Base-by-base conservation (phyloP, 179 eudicot species). In the Actinidia polygama region DNA sequence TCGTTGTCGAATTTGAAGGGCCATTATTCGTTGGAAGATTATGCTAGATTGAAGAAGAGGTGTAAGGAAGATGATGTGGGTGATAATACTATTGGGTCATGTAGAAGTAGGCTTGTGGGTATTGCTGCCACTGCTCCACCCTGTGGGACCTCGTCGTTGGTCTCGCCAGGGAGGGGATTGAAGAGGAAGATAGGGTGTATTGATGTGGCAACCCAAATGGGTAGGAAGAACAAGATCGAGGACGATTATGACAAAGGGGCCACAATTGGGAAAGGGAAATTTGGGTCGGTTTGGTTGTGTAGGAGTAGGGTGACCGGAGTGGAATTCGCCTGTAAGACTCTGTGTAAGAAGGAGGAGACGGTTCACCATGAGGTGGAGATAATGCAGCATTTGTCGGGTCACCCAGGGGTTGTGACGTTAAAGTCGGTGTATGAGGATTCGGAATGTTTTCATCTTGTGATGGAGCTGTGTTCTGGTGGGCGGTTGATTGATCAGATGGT, bases 321-420 rank as follows among this genome's bases (percentile, higher is more conserved):
- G 84, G 91, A 94, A 49, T 94, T 91, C 76, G 99, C 99, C 0
- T 95, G 99, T 85, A 95, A 95, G 86, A 93, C 91, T 9, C 86
- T 95, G 85, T 63, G 79, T 8, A 95, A 93, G 84, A 97, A 98
- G 77, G 98, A 95, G 86, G 99, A 95, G 68, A 92, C 93, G 6
- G 98, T 94, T 81, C 99, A 95, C 75, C 86, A 97, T 30, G 99
- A 95, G 86, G 99, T 95, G 82, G 99, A 95, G 90, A 93, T 95
- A 79, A 95, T 95, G 99, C 99, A 95, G 83, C 99, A 95, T 89
- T 86, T 95, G 12, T 94, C 95, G 1, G 98, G 98, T 80, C 97
- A 95, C 85, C 90, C 90, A 0, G 97, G 99, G 40, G 91, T 95
- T 84, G 99, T 95, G 50, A 95, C 93, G 6, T 82, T 95, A 67